These are phyloP conservation scores for Coleophoma crateriformis DNA, from an alignment of 2,329 filamentous ascomycete genomes.

Conservation along the genomic window DNA sequence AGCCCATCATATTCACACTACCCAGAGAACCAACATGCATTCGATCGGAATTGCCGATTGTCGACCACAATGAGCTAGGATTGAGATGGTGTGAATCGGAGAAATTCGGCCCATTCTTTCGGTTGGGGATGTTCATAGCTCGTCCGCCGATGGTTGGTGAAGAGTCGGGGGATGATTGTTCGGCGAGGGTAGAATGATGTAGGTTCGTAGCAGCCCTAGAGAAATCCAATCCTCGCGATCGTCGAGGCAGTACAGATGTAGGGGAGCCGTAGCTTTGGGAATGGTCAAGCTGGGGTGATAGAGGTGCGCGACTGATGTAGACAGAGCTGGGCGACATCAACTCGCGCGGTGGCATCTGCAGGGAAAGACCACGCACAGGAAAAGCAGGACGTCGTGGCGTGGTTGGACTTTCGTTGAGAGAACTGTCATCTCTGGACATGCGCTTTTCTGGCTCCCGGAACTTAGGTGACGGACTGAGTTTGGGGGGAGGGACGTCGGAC, in stretches of 20 bases:
- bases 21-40: constrained; percentile 63
- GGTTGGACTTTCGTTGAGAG: constrained; percentile 41
- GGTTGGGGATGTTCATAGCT: constrained; percentile 56
- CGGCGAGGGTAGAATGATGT: constrained; percentile 90
- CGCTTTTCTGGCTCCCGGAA: constrained; percentile 25
- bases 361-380: constrained; percentile 56
- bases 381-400: constrained; percentile 69
- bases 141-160: constrained; percentile 79
- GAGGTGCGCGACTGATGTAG: constrained; percentile 55
- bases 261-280: constrained; percentile 83
- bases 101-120: constrained; percentile 40
- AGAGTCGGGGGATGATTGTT: constrained; percentile 81
- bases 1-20: constrained; percentile 57
- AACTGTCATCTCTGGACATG: constrained; percentile 26
- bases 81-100: constrained; percentile 60
- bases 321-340: constrained; percentile 32
- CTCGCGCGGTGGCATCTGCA: constrained; percentile 61
- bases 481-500: constrained; percentile 23
- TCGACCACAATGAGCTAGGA: constrained; percentile 60
- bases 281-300: constrained; percentile 82
- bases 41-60: constrained; percentile 64
- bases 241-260: constrained; percentile 79
- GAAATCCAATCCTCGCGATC: constrained; percentile 88
- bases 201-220: constrained; percentile 89
- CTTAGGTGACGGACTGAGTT: constrained; percentile 26